These are phyloP conservation scores for Sclerotinia glacialis DNA, from an alignment of 2,329 filamentous ascomycete genomes.

Conservation along the genomic window DNA sequence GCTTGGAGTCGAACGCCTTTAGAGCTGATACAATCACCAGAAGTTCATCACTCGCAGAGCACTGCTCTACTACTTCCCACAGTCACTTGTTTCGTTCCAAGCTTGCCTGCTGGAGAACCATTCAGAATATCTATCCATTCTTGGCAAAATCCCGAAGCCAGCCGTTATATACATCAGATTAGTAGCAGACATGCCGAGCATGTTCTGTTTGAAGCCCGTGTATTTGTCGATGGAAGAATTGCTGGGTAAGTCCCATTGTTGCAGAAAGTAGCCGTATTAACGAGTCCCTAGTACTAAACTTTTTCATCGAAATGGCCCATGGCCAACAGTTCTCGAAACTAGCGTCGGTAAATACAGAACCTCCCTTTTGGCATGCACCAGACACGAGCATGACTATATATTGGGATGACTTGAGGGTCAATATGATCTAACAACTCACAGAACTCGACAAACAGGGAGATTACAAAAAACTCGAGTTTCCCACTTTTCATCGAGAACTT, in stretches of 20 bases:
- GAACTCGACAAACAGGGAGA: slow-evolving; percentile 47
- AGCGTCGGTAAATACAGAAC: slow-evolving; percentile 44
- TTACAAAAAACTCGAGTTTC: slow-evolving; percentile 65
- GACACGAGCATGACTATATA: not conserved
- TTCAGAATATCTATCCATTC: slow-evolving; percentile 75
- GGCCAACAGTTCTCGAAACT: slow-evolving; percentile 48
- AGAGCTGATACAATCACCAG: not conserved
- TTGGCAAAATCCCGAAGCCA: slow-evolving; percentile 63
- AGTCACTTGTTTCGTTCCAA: slow-evolving; percentile 70
- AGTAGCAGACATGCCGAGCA: slow-evolving; percentile 53
- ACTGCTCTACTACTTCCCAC: slow-evolving; percentile 50
- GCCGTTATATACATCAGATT: slow-evolving; percentile 54
- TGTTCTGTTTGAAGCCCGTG: slow-evolving; percentile 61
- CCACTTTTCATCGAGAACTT: slow-evolving; percentile 66
- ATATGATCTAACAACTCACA: slow-evolving; percentile 23
- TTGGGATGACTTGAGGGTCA: not conserved
- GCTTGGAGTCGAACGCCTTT: not conserved
- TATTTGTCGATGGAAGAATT: slow-evolving; percentile 66
- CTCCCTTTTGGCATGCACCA: not conserved
- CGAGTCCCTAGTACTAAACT: slow-evolving; percentile 43
- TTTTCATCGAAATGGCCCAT: slow-evolving; percentile 49
- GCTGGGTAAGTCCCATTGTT: slow-evolving; percentile 49
- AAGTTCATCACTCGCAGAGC: slow-evolving; percentile 2
- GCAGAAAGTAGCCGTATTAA: not conserved
- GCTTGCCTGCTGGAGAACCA: slow-evolving; percentile 53